Evolutionary conservation across 2,329 filamentous ascomycete species (phyloP).

Genomic region (Colletotrichum lentis): DNA sequence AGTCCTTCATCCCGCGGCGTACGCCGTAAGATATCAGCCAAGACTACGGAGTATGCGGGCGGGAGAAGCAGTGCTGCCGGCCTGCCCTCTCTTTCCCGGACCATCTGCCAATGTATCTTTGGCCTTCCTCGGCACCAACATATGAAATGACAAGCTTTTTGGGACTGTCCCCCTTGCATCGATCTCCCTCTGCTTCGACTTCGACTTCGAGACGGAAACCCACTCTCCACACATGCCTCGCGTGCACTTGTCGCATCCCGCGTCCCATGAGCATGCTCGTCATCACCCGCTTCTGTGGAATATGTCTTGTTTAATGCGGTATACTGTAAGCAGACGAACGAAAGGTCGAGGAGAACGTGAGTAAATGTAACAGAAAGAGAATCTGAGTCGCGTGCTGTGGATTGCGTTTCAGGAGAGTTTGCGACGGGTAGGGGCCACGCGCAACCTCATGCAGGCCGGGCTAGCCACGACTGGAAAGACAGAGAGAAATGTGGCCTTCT

Average conservation of each 20-base stretch:
- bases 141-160: constrained; percentile 15
- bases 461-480: background rate
- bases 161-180: constrained; percentile 9
- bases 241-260: constrained; percentile 29
- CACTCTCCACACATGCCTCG: constrained; percentile 7
- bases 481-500: background rate
- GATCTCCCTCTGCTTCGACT: background rate
- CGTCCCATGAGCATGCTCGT: background rate
- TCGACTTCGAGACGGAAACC: constrained; percentile 5
- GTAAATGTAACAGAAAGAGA: constrained; percentile 1
- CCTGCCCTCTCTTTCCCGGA: background rate
- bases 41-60: constrained; percentile 20
- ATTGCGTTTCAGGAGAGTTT: constrained; percentile 32
- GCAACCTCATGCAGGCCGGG: constrained; percentile 3
- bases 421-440: constrained; percentile 11
- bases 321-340: background rate
- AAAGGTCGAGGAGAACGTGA: background rate
- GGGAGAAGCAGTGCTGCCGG: constrained; percentile 17
- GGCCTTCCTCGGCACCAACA: background rate
- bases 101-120: constrained; percentile 12
- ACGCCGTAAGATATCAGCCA: constrained; percentile 22
- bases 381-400: constrained; percentile 9
- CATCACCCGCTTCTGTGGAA: constrained; percentile 18
- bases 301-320: constrained; percentile 18
- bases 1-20: constrained; percentile 19